phyloP scores from a whole-genome alignment of 768 basidiomycete species.

The Serendipita sp. region DNA sequence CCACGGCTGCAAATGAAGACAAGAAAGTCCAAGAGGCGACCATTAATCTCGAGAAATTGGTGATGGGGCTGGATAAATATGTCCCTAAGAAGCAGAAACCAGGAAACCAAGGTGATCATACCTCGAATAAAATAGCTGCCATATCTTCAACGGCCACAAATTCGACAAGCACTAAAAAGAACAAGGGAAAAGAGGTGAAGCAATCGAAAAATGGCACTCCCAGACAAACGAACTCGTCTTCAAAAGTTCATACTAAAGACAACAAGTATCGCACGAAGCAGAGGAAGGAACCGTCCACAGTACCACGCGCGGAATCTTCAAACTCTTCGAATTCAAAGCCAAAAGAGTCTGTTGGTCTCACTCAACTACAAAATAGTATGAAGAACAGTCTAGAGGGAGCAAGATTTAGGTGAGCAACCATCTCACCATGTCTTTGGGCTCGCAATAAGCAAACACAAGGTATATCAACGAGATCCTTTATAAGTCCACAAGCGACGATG shows the following conservation, averaged over 20 bases:
- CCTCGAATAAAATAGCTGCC: constrained; percentile 11
- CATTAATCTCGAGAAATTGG: constrained; percentile 45
- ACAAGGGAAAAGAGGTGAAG: constrained; percentile 15
- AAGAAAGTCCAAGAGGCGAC: constrained; percentile 24
- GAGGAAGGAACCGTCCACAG: too few relatives aligned
- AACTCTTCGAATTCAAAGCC: background rate
- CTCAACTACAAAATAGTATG: constrained; percentile 60
- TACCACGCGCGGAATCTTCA: too few relatives aligned
- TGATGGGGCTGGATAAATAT: constrained; percentile 28
- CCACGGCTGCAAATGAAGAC: constrained; percentile 23
- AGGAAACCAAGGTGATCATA: background rate
- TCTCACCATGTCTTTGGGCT: background rate
- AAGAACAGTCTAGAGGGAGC: constrained; percentile 71
- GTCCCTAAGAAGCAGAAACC: background rate
- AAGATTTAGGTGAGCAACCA: constrained; percentile 51
- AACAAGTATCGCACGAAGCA: too few relatives aligned
- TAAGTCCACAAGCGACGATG: constrained; percentile 62
- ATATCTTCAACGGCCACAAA: background rate
- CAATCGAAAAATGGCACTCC: constrained; percentile 10
- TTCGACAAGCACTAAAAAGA: constrained; percentile 10
- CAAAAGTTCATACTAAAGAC: constrained; percentile 2
- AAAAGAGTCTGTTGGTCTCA: constrained; percentile 24
- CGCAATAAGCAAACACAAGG: constrained; percentile 23
- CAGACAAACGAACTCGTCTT: constrained; percentile 13
- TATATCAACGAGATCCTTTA: constrained; percentile 89